These are phyloP conservation scores for Aureobasidium sp. DNA, from an alignment of 2,329 filamentous ascomycete species.

Conservation along the genomic window DNA sequence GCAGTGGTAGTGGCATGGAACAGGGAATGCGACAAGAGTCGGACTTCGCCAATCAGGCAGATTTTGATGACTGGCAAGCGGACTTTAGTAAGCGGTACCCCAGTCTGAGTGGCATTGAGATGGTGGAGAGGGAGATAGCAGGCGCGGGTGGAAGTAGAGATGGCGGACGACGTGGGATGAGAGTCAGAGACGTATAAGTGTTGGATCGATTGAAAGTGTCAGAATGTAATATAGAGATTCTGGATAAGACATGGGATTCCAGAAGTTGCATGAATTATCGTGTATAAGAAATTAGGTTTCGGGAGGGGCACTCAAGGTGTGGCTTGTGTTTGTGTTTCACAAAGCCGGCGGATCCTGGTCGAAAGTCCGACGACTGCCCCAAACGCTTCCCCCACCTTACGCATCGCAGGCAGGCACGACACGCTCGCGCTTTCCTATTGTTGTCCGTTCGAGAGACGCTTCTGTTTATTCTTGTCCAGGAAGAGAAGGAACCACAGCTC, in stretches of 20 bases:
- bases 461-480: background rate
- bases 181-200: slow-evolving; percentile 12
- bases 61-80: slow-evolving; percentile 44
- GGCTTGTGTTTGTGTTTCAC: background rate
- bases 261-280: background rate
- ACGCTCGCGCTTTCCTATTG: background rate
- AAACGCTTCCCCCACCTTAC: background rate
- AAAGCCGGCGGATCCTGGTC: background rate
- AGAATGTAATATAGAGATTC: background rate
- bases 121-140: slow-evolving; percentile 54
- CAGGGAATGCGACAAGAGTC: background rate
- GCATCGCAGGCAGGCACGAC: background rate
- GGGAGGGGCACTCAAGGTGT: background rate
- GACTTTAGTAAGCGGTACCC: slow-evolving; percentile 83
- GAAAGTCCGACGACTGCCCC: background rate
- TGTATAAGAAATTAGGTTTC: background rate
- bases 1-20: slow-evolving; percentile 12
- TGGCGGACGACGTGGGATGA: slow-evolving; percentile 9
- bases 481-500: background rate
- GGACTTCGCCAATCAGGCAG: background rate
- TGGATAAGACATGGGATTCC: background rate
- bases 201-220: background rate
- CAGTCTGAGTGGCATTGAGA: slow-evolving; percentile 74
- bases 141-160: slow-evolving; percentile 3
- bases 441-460: background rate